Conservation (phyloP, 2,329 filamentous ascomycete species). For the Fusarium gaditjirri region DNA sequence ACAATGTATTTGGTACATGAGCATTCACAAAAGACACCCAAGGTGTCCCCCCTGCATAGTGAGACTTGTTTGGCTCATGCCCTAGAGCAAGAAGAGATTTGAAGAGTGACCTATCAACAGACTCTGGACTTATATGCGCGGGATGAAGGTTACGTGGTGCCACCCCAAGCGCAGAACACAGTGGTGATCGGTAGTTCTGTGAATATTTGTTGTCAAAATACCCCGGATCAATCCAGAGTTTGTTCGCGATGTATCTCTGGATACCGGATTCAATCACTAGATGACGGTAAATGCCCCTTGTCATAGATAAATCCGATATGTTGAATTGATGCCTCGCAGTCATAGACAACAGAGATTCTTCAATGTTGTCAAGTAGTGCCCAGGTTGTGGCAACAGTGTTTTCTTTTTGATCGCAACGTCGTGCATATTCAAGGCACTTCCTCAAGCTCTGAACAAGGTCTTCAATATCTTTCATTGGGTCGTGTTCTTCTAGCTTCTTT, state of each 20-base stretch:
- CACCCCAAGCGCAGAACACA: neutral
- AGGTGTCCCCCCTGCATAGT: neutral
- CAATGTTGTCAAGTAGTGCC: neutral
- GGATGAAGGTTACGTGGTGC: neutral
- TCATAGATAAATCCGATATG: neutral
- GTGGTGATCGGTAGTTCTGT: neutral
- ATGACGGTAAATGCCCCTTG: conserved; percentile 1
- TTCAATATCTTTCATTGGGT: neutral
- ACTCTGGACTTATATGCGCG: neutral
- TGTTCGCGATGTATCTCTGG: neutral
- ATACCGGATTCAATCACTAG: conserved; percentile 4
- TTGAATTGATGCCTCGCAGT: neutral
- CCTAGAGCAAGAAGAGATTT: neutral
- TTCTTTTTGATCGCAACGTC: neutral
- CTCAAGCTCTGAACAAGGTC: neutral
- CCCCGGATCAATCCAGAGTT: neutral
- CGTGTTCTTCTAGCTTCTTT: neutral
- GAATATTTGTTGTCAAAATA: neutral
- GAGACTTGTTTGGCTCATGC: neutral
- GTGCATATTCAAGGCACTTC: neutral
- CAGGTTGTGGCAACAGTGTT: neutral
- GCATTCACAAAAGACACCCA: neutral
- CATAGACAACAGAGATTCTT: neutral
- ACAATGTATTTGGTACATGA: neutral
- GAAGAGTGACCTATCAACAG: neutral